Conservation (phyloP, 2,329 filamentous ascomycete species). For the Monosporascus sp. region DNA sequence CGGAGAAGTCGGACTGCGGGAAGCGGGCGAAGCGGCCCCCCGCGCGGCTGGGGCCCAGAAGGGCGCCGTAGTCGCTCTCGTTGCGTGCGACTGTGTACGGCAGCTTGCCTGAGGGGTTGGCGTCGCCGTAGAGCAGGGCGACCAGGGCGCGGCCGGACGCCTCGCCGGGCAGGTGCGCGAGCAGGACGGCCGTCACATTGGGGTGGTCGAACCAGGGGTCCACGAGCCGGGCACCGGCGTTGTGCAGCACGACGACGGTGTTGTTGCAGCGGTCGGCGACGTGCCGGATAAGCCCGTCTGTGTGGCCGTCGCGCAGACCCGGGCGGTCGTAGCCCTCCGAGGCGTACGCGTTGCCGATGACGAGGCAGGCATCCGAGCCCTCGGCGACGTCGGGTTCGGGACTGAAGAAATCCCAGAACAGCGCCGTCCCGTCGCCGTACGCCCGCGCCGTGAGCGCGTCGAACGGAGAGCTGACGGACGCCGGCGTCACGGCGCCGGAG, state of each 20-base stretch:
- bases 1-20: conserved; percentile 47
- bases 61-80: conserved; percentile 48
- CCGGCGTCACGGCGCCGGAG: conserved; percentile 42
- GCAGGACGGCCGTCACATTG: conserved; percentile 61
- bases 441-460: conserved; percentile 50
- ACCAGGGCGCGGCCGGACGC: conserved; percentile 54
- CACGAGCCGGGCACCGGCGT: conserved; percentile 55
- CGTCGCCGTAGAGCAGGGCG: conserved; percentile 52
- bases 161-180: conserved; percentile 61
- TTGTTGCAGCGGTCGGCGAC: conserved; percentile 57
- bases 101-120: conserved; percentile 52
- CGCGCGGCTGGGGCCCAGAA: conserved; percentile 35
- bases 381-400: conserved; percentile 43
- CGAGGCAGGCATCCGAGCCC: conserved; percentile 59
- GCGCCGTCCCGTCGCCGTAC: conserved; percentile 48
- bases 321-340: conserved; percentile 66
- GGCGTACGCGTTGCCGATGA: conserved; percentile 64
- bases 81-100: conserved; percentile 58
- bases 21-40: conserved; percentile 48
- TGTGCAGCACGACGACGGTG: conserved; percentile 62
- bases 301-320: conserved; percentile 61
- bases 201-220: conserved; percentile 58
- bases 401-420: conserved; percentile 56
- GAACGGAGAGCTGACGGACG: conserved; percentile 47
- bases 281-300: conserved; percentile 50